A percentile compares a stretch with the other conserved stretches of the same genome.
Conservation (phyloP, 805 yeast genomes). For the Limtongia smithiae region DNA sequence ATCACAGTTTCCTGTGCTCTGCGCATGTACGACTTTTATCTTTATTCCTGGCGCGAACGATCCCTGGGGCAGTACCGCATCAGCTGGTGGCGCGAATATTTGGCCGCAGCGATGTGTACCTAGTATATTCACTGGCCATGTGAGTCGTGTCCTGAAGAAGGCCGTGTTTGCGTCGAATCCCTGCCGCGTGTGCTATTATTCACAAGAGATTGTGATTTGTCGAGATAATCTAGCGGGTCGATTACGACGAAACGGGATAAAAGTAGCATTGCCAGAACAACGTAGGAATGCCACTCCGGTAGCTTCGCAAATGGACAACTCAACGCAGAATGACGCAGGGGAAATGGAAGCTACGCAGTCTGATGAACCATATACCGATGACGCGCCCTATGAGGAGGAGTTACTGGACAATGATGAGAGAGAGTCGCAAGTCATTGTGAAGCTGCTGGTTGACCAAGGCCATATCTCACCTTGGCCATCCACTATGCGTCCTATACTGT, state of each 20-base stretch:
- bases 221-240: constrained; percentile 72
- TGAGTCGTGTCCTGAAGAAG: constrained; percentile 54
- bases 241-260: constrained; percentile 68
- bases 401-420: neutral
- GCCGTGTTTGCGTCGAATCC: constrained; percentile 74
- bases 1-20: constrained; percentile 54
- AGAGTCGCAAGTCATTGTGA: constrained; percentile 34
- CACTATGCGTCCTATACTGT: constrained; percentile 57
- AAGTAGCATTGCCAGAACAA: constrained; percentile 42
- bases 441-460: constrained; percentile 83
- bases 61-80: constrained; percentile 79
- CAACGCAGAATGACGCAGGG: too few relatives aligned
- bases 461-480: constrained; percentile 75
- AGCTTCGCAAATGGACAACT: too few relatives aligned
- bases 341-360: constrained; percentile 7
- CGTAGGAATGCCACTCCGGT: too few relatives aligned
- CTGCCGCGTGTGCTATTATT: constrained; percentile 65
- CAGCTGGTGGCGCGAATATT: constrained; percentile 53
- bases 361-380: constrained; percentile 1
- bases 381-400: constrained; percentile 2
- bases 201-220: constrained; percentile 75
- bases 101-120: constrained; percentile 81
- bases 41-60: constrained; percentile 89
- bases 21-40: constrained; percentile 54
- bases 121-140: constrained; percentile 60